A percentile compares a stretch with the other conserved stretches of the same genome.
phyloP scores from a whole-genome alignment of 2,329 filamentous ascomycete genomes.

The Thelonectria olida region DNA sequence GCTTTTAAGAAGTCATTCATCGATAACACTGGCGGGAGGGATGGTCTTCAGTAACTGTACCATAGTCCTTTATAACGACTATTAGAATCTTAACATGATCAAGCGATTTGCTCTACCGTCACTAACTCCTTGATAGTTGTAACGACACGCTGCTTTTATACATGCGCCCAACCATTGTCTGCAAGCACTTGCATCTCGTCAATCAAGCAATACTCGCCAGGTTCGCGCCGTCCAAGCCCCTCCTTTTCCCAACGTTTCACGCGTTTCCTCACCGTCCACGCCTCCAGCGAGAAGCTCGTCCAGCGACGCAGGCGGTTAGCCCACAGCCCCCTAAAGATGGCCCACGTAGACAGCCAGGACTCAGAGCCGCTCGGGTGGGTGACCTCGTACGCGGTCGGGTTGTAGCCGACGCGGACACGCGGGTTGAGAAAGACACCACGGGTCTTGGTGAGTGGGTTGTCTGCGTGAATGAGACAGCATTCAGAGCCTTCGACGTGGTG shows the following conservation, averaged over 20 bases:
- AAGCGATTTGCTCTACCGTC: background rate
- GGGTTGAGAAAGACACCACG: slow-evolving; percentile 75
- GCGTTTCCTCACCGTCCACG: slow-evolving; percentile 49
- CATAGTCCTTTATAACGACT: too few species aligned
- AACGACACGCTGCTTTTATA: slow-evolving; percentile 42
- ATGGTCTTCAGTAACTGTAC: background rate
- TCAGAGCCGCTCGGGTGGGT: slow-evolving; percentile 50
- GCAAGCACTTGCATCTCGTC: slow-evolving; percentile 70
- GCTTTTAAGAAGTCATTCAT: background rate
- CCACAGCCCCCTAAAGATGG: slow-evolving; percentile 67
- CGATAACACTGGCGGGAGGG: too few species aligned
- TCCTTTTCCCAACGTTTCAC: slow-evolving; percentile 50
- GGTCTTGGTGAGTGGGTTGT: slow-evolving; percentile 66
- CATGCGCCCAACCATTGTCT: slow-evolving; percentile 67
- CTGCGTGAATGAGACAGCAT: slow-evolving; percentile 80
- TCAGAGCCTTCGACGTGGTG: slow-evolving; percentile 79
- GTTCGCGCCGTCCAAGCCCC: slow-evolving; percentile 49
- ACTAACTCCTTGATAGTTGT: background rate
- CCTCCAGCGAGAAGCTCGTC: slow-evolving; percentile 41
- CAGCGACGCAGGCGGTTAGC: slow-evolving; percentile 62
- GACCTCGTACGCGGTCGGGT: slow-evolving; percentile 58
- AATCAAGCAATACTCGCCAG: slow-evolving; percentile 62
- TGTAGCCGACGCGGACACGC: slow-evolving; percentile 74
- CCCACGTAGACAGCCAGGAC: slow-evolving; percentile 57
- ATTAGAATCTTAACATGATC: too few species aligned